A percentile compares a stretch with the other conserved stretches of the same genome.
Evolutionary conservation across 345 rosid species (phyloP).

Genomic region (Gossypium herbaceum): DNA sequence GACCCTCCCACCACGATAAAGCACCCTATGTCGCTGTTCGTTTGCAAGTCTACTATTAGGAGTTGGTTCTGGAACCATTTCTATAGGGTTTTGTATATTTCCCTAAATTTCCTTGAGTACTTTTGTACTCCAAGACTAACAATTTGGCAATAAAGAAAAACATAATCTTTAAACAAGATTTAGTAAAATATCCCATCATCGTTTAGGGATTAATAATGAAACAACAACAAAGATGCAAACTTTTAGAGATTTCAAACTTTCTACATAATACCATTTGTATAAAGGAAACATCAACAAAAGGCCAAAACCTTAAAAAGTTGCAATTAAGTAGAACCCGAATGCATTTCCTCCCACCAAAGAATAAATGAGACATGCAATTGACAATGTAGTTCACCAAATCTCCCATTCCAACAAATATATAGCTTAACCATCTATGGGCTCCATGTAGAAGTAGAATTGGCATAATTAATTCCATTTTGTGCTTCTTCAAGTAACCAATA

Average conservation of each 20-base stretch:
- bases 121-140: not conserved
- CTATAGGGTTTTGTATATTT: too few relatives aligned
- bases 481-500: not conserved
- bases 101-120: too few relatives aligned
- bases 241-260: not conserved
- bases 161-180: slow-evolving; percentile 1
- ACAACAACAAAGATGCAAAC: not conserved
- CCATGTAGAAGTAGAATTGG: not conserved
- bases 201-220: not conserved
- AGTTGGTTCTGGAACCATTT: too few relatives aligned
- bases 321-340: not conserved
- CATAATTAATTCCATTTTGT: not conserved
- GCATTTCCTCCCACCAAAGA: not conserved
- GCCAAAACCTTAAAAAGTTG: not conserved
- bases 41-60: too few relatives aligned
- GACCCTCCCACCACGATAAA: too few relatives aligned
- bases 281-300: not conserved
- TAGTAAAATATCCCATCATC: not conserved
- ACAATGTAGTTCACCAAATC: not conserved
- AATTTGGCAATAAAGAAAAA: not conserved
- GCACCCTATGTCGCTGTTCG: too few relatives aligned
- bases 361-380: not conserved
- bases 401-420: not conserved
- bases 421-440: not conserved
- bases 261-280: not conserved